phyloP scores from a whole-genome alignment of 352 stramenopile species.

The Globisporangium alternatum region DNA sequence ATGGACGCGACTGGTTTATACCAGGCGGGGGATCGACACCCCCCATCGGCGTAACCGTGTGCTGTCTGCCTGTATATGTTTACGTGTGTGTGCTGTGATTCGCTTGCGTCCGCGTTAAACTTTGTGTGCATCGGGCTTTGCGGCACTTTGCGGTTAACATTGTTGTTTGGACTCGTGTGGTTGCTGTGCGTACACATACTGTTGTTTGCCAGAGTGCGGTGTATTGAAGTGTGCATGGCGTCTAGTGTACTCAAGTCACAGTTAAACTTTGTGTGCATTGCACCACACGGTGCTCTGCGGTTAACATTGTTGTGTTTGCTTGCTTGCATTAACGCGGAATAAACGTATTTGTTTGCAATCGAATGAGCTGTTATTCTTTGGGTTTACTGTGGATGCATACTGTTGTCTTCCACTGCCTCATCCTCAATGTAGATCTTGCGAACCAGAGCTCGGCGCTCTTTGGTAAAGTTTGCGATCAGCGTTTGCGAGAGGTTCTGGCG shows the following conservation, averaged over 20 bases:
- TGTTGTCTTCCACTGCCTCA: conserved; percentile 21
- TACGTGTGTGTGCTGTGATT: no score
- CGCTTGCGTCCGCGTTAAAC: no score
- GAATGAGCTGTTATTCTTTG: not conserved
- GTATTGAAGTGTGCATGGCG: not conserved
- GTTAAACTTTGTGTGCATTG: not conserved
- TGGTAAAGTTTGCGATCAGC: conserved; percentile 20
- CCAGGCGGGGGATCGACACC: no score
- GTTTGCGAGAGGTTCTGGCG: conserved; percentile 1
- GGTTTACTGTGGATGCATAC: not conserved
- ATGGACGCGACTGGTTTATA: no score
- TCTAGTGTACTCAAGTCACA: not conserved
- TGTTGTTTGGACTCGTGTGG: not conserved
- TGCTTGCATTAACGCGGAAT: not conserved
- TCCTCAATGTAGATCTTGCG: conserved; percentile 20
- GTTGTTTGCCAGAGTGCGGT: no score
- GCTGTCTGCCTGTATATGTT: no score
- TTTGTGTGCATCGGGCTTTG: no score
- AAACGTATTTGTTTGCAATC: not conserved
- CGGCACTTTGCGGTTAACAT: no score
- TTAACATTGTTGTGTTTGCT: not conserved
- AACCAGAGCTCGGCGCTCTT: conserved; percentile 20
- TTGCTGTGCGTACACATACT: no score
- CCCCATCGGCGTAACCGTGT: no score
- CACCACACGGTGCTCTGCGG: no score